phyloP scores from a whole-genome alignment of 75 land plant genomes.

The Pinus taeda region DNA sequence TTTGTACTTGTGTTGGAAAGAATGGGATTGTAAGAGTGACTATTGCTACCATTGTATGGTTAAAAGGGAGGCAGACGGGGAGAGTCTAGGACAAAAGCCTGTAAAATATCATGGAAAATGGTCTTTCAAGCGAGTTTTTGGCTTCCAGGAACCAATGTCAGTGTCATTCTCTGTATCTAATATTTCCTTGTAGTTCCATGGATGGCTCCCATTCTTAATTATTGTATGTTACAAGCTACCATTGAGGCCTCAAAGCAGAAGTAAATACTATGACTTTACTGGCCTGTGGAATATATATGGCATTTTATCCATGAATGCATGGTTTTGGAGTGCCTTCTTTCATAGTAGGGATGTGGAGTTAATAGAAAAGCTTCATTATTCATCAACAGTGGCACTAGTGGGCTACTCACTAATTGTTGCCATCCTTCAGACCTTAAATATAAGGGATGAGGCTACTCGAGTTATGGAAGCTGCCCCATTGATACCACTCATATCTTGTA shows the following conservation, averaged over 20 bases:
- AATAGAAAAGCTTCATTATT: constrained; percentile 81
- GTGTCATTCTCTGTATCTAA: constrained; percentile 80
- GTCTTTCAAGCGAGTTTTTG: constrained; percentile 83
- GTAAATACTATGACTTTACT: constrained; percentile 77
- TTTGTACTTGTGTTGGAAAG: constrained; percentile 66
- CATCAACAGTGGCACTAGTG: constrained; percentile 77
- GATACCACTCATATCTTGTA: constrained; percentile 86
- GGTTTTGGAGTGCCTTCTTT: constrained; percentile 95
- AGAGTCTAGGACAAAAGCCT: constrained; percentile 53
- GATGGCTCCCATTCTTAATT: constrained; percentile 81
- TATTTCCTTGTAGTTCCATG: constrained; percentile 78
- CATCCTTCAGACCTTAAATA: constrained; percentile 57
- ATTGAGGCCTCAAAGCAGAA: constrained; percentile 40
- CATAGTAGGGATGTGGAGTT: constrained; percentile 79
- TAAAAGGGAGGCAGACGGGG: constrained; percentile 60
- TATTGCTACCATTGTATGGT: constrained; percentile 92
- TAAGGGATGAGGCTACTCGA: constrained; percentile 82
- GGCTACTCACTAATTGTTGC: constrained; percentile 77
- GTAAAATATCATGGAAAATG: constrained; percentile 97
- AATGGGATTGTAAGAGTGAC: constrained; percentile 90
- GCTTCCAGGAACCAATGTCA: constrained; percentile 95
- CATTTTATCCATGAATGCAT: constrained; percentile 75
- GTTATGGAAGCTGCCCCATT: constrained; percentile 95
- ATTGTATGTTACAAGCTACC: constrained; percentile 80
- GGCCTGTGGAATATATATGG: constrained; percentile 88